Evolutionary conservation across 352 stramenopile genomes (phyloP).

Genomic region (Pythium rhizo-oryzae): DNA sequence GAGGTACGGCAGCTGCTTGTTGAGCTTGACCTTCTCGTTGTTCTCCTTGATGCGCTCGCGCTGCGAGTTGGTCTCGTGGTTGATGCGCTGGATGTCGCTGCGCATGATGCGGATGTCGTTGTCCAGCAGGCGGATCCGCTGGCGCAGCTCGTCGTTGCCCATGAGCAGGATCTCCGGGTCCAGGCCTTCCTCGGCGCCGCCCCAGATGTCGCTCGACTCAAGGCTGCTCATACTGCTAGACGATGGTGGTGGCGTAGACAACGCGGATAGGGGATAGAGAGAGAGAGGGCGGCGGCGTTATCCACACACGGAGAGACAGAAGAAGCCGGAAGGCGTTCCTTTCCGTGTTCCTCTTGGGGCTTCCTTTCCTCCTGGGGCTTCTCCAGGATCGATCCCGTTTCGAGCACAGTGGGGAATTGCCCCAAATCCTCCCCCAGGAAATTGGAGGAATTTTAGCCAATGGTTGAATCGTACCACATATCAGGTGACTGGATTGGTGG

Average conservation of each 20-base stretch:
- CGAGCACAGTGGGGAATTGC: too few species aligned
- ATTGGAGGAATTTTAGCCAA: constrained; percentile 15
- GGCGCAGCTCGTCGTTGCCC: constrained; percentile 94
- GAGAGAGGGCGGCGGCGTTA: too few species aligned
- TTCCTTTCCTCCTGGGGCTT: too few species aligned
- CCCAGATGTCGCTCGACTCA: constrained; percentile 69
- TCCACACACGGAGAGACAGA: too few species aligned
- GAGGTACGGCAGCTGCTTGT: constrained; percentile 99
- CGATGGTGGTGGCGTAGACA: neutral
- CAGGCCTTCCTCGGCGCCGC: constrained; percentile 53
- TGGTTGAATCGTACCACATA: neutral
- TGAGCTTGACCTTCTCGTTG: constrained; percentile 99
- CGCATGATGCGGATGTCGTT: constrained; percentile 98
- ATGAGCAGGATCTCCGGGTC: constrained; percentile 94
- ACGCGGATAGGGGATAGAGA: too few species aligned
- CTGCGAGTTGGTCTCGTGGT: constrained; percentile 95
- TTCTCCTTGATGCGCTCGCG: constrained; percentile 97
- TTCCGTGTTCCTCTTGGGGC: too few species aligned
- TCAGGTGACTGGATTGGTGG: neutral
- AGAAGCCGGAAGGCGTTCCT: too few species aligned
- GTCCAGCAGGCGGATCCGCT: constrained; percentile 96
- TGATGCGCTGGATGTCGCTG: constrained; percentile 96
- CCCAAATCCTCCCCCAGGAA: constrained; percentile 16
- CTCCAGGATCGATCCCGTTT: too few species aligned
- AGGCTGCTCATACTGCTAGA: constrained; percentile 61